Conservation (phyloP, 1,284 basidiomycete genomes). For the Cronartium ribicola region DNA sequence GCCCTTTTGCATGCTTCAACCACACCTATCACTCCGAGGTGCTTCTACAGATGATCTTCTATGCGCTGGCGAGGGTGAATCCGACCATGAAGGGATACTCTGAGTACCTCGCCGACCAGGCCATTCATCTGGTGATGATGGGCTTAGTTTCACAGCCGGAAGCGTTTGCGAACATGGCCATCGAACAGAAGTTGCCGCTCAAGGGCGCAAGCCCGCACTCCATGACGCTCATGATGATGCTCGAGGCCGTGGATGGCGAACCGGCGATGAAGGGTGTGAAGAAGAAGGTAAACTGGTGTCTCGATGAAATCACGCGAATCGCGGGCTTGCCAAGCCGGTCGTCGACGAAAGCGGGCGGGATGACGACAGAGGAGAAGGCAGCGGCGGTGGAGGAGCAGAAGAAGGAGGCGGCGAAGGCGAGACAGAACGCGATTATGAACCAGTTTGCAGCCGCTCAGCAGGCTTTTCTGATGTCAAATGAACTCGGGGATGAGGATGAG, state of each 20-base stretch:
- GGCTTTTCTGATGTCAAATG: slow-evolving; percentile 57
- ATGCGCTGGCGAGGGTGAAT: slow-evolving; percentile 55
- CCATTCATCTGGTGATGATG: slow-evolving; percentile 77
- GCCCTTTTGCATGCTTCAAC: slow-evolving; percentile 64
- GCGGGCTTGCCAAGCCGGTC: slow-evolving; percentile 56
- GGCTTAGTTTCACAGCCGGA: slow-evolving; percentile 66
- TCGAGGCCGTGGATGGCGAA: slow-evolving; percentile 36
- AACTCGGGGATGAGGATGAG: slow-evolving; percentile 45
- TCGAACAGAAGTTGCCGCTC: slow-evolving; percentile 50
- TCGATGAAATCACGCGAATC: slow-evolving; percentile 60
- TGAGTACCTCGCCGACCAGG: slow-evolving; percentile 83
- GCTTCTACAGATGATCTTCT: slow-evolving; percentile 71
- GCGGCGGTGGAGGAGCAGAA: slow-evolving; percentile 62
- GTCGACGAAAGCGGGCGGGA: slow-evolving; percentile 50
- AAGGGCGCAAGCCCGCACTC: slow-evolving; percentile 37
- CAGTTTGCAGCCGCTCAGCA: slow-evolving; percentile 88
- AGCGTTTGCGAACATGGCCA: slow-evolving; percentile 62
- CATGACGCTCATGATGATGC: slow-evolving; percentile 33
- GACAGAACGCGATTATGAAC: slow-evolving; percentile 83
- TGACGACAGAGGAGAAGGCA: slow-evolving; percentile 47
- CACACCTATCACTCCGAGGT: slow-evolving; percentile 64
- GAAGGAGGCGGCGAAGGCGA: slow-evolving; percentile 72
- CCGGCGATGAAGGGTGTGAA: slow-evolving; percentile 59
- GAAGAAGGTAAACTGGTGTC: slow-evolving; percentile 68
- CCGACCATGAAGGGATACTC: slow-evolving; percentile 56